Base-by-base conservation (phyloP, 2,329 filamentous ascomycete species). In the Claviceps capensis region DNA sequence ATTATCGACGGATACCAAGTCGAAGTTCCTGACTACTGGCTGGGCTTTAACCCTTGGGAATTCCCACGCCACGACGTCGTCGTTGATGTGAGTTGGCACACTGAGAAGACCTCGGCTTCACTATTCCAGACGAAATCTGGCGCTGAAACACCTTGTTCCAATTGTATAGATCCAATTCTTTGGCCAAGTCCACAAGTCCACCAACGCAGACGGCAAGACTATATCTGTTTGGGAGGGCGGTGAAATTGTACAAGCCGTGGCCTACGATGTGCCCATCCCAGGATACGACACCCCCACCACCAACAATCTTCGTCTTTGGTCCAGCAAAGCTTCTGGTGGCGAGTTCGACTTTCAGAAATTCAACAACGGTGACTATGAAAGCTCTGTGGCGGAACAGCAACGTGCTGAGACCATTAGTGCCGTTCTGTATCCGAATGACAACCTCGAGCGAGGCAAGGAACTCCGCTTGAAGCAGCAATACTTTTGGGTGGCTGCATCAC, bases 301-400 rank as follows among this genome's bases (percentile, higher is more conserved):
- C 60, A 98, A 98, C 75, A 98, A 98, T 71, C 76, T 98, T 57
- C 85, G 93, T 55, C 77, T 98, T 41, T 98, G 93, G 93, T 95
- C 89, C 45, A 96, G 89, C 75, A 96, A 96, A 71, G 91, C 93
- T 44, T 90, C 90, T 46, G 91, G 88, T 60, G 93, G 93, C 58
- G 93, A 98, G 69, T 98, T 98, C 58, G 91, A 98, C 72, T 98
- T 98, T 72, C 91, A 96, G 64, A 97, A 97, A 68, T 98, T 98
- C 82, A 98, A 98, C 72, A 93, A 78, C 54, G 93, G 93, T 57
- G 90, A 98, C 61, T 98, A 98, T 65, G 93, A 98, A 72, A 93
- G 87, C 72, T 94, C 93, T 13, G 93, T 98, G 41, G 88, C 86
- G n/a, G 93, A 98, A 60, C 89, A 97, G 70, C 93, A 98, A 74